Evolutionary conservation across 2,329 filamentous ascomycete genomes (phyloP).

Genomic region (Apiospora arundinis): DNA sequence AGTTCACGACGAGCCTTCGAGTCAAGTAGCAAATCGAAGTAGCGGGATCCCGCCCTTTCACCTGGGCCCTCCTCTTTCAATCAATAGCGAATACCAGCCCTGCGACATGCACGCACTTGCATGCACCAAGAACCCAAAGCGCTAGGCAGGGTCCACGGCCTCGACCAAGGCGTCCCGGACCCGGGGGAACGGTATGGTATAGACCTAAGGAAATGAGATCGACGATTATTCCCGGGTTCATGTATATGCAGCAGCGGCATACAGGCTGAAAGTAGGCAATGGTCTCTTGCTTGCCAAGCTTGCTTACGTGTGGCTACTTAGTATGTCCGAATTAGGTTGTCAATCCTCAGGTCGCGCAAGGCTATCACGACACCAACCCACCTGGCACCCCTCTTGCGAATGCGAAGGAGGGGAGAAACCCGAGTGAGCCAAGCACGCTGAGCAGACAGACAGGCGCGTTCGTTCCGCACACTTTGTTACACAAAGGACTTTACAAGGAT

Average conservation of each 20-base stretch:
- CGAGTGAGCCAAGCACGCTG: too few relatives aligned
- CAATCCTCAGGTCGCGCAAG: not conserved
- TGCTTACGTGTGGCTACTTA: not conserved
- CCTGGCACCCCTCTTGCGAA: not conserved
- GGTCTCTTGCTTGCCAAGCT: not conserved
- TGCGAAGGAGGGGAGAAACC: too few relatives aligned
- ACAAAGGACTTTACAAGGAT: too few relatives aligned
- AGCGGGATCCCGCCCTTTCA: constrained; percentile 8
- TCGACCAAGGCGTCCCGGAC: not conserved
- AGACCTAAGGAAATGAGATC: not conserved
- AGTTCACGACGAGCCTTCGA: not conserved
- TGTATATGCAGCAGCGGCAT: not conserved
- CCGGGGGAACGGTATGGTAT: not conserved
- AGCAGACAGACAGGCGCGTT: too few relatives aligned
- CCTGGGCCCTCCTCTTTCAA: not conserved
- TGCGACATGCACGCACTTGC: not conserved
- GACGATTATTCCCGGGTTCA: not conserved
- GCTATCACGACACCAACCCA: not conserved
- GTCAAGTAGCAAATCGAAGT: not conserved
- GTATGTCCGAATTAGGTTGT: not conserved
- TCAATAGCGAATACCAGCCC: not conserved
- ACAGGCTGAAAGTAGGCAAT: not conserved
- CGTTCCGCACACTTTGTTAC: too few relatives aligned
- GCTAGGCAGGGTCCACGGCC: not conserved
- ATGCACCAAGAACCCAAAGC: not conserved